These are phyloP conservation scores for Volvariella surrecta DNA, from an alignment of 1,284 basidiomycete genomes.

Conservation along the genomic window DNA sequence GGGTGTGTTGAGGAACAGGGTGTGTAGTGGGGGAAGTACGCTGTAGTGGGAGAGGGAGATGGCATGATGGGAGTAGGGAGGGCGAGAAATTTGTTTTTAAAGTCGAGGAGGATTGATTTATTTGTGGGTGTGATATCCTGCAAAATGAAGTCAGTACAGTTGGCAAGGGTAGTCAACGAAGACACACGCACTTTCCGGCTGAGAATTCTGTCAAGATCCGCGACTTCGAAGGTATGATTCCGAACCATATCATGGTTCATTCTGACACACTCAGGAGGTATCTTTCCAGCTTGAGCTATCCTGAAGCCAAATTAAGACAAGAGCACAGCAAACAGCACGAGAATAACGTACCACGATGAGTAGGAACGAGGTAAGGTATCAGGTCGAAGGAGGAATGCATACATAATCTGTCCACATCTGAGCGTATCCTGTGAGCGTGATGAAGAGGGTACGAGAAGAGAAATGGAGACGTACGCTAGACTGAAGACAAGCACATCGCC, in stretches of 20 bases:
- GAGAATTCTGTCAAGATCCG: constrained; percentile 48
- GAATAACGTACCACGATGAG: constrained; percentile 49
- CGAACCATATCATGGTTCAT: constrained; percentile 60
- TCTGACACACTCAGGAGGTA: constrained; percentile 48
- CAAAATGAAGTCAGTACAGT: background rate
- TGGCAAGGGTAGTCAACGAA: background rate
- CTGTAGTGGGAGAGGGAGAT: constrained; percentile 18
- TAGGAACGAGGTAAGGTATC: constrained; percentile 81
- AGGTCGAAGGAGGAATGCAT: constrained; percentile 73
- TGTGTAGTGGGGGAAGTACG: constrained; percentile 48
- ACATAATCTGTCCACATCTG: constrained; percentile 86
- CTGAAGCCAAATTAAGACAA: constrained; percentile 14
- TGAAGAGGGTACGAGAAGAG: background rate
- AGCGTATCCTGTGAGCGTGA: background rate
- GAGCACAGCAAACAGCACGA: background rate
- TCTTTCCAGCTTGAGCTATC: constrained; percentile 55
- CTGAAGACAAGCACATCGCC: constrained; percentile 83
- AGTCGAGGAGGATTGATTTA: constrained; percentile 15
- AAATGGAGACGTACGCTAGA: constrained; percentile 44
- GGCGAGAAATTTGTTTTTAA: constrained; percentile 14
- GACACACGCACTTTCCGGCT: constrained; percentile 32
- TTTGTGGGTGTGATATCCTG: constrained; percentile 27
- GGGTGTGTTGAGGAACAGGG: constrained; percentile 75
- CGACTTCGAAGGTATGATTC: constrained; percentile 45
- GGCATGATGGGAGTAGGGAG: constrained; percentile 13